A percentile compares a stretch with the other conserved stretches of the same genome.
Evolutionary conservation across 257 asterid species (phyloP).

Genomic region (Solanum paucissectum): DNA sequence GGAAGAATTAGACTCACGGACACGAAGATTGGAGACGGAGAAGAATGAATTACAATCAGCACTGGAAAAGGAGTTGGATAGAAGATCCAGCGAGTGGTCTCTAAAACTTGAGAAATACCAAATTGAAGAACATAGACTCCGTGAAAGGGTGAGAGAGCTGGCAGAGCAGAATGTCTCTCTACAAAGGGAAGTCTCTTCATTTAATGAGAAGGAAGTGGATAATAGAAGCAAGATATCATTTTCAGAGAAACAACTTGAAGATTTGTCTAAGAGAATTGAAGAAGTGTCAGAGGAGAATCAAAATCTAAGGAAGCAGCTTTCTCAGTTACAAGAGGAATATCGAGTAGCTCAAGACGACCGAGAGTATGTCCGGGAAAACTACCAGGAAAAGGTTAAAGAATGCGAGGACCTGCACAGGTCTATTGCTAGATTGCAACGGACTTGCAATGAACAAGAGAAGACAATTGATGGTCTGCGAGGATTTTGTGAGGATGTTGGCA

Average conservation of each 20-base stretch:
- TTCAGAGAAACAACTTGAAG: conserved; percentile 55
- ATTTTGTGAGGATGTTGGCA: conserved; percentile 68
- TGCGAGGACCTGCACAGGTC: conserved; percentile 83
- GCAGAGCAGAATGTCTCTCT: conserved; percentile 95
- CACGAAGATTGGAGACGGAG: conserved; percentile 65
- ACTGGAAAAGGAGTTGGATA: conserved; percentile 81
- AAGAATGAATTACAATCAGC: conserved; percentile 68
- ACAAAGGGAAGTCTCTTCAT: conserved; percentile 77
- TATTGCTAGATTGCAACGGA: conserved; percentile 66
- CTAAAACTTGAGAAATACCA: conserved; percentile 75
- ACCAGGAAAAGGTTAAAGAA: conserved; percentile 63
- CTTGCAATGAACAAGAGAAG: conserved; percentile 82
- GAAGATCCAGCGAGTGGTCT: conserved; percentile 91
- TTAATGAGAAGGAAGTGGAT: conserved; percentile 53
- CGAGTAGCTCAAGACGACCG: conserved; percentile 63
- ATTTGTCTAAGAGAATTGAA: conserved; percentile 37
- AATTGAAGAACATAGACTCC: conserved; percentile 84
- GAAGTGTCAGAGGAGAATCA: conserved; percentile 46
- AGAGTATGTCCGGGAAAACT: conserved; percentile 54
- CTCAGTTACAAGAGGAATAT: conserved; percentile 50
- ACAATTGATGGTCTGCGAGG: conserved; percentile 77
- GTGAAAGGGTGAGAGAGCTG: conserved; percentile 87
- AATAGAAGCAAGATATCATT: conserved; percentile 27
- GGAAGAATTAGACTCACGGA: conserved; percentile 38
- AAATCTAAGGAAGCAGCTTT: conserved; percentile 39